Evolutionary conservation across 345 rosid species (phyloP).

Genomic region (Microcos paniculata): DNA sequence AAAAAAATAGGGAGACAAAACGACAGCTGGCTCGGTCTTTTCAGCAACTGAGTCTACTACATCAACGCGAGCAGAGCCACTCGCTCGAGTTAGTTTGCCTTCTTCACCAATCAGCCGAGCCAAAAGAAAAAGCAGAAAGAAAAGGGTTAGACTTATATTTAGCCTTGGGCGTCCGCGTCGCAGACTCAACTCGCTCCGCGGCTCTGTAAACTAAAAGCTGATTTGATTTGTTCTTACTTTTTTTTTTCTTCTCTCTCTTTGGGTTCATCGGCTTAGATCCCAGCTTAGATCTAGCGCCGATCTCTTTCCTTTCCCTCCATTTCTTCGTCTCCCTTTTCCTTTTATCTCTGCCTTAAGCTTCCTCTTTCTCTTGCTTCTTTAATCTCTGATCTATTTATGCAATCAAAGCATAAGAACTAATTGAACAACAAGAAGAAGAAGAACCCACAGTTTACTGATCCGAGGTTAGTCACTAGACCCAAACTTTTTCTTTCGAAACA

Average conservation of each 20-base stretch:
- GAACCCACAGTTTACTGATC: constrained; percentile 10
- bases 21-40: constrained; percentile 16
- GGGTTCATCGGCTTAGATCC: constrained; percentile 29
- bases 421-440: not conserved
- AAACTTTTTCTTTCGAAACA: not conserved
- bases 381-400: not conserved
- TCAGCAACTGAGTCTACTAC: not conserved
- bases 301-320: constrained; percentile 39
- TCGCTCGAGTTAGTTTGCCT: constrained; percentile 34
- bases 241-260: constrained; percentile 3
- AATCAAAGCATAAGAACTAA: constrained; percentile 2
- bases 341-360: constrained; percentile 1
- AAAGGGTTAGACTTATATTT: not conserved
- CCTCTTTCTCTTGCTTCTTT: not conserved
- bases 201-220: constrained; percentile 31
- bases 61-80: constrained; percentile 33
- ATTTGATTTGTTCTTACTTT: not conserved
- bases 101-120: constrained; percentile 41
- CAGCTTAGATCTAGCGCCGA: constrained; percentile 77
- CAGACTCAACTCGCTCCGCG: constrained; percentile 23
- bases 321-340: constrained; percentile 28
- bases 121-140: not conserved
- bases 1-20: not conserved
- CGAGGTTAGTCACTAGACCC: not conserved
- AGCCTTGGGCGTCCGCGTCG: not conserved